Evolutionary conservation across 306 rosid genomes (phyloP).

Genomic region (Carpinus fangiana): DNA sequence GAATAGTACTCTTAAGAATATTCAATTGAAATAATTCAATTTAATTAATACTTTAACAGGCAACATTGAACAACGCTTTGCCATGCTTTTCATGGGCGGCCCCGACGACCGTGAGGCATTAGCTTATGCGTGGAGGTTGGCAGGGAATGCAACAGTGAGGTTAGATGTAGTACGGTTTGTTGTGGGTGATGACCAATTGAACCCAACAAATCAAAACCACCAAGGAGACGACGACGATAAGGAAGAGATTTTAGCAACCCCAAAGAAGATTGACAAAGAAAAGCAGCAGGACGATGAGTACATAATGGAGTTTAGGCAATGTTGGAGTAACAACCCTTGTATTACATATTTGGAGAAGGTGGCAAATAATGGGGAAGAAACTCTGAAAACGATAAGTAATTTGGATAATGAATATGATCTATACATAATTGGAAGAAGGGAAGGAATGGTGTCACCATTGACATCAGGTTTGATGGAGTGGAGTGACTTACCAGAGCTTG

Average conservation of each 20-base stretch:
- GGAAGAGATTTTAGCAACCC: conserved; percentile 12
- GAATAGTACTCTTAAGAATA: too few relatives aligned
- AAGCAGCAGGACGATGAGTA: conserved; percentile 28
- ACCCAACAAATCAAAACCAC: neutral
- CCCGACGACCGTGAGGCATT: conserved; percentile 54
- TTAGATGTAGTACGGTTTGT: conserved; percentile 40
- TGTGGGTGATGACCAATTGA: conserved; percentile 9
- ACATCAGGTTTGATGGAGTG: conserved; percentile 35
- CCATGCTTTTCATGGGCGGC: conserved; percentile 42
- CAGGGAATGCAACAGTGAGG: conserved; percentile 39
- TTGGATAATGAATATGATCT: conserved; percentile 26
- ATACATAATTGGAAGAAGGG: conserved; percentile 37
- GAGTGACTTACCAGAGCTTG: conserved; percentile 41
- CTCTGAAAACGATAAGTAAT: conserved; percentile 18
- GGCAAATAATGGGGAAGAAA: conserved; percentile 41
- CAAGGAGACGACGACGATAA: conserved; percentile 2
- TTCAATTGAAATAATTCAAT: too few relatives aligned
- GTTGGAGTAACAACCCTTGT: conserved; percentile 17
- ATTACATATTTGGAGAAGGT: conserved; percentile 22
- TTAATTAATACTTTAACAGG: too few relatives aligned
- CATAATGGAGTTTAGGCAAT: conserved; percentile 21
- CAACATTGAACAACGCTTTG: conserved; percentile 19
- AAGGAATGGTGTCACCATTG: conserved; percentile 22
- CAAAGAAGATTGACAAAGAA: conserved; percentile 14
- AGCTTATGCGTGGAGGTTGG: conserved; percentile 52